These are phyloP conservation scores for Aphanomyces euteiches DNA, from an alignment of 352 stramenopile genomes.

Conservation along the genomic window DNA sequence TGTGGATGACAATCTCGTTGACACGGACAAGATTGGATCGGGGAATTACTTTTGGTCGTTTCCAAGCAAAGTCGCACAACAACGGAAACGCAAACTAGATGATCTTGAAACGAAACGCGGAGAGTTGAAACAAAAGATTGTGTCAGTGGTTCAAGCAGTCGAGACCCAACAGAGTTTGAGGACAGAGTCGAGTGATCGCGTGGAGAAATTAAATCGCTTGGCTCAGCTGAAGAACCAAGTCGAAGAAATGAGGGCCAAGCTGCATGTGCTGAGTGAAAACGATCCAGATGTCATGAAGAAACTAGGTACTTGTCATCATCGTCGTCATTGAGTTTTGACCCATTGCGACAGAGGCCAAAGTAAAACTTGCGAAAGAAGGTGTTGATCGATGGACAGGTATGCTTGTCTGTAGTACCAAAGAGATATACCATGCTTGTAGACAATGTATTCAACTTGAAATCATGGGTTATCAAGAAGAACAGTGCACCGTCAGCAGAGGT, in stretches of 20 bases:
- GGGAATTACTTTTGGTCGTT: constrained; percentile 89
- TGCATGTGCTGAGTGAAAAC: constrained; percentile 69
- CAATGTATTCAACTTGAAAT: constrained; percentile 78
- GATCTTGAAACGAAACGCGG: constrained; percentile 57
- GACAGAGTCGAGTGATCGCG: constrained; percentile 62
- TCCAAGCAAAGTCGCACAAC: constrained; percentile 74
- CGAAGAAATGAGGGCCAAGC: constrained; percentile 45
- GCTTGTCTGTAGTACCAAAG: not conserved
- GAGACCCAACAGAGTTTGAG: constrained; percentile 48
- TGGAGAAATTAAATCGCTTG: constrained; percentile 54
- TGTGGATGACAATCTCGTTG: constrained; percentile 73
- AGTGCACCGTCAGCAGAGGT: constrained; percentile 60
- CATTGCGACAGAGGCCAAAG: constrained; percentile 40
- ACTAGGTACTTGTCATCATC: constrained; percentile 38
- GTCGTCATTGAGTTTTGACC: constrained; percentile 1
- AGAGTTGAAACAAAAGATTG: constrained; percentile 41
- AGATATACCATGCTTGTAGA: constrained; percentile 37
- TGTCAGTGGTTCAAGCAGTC: constrained; percentile 31
- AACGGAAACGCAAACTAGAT: constrained; percentile 66
- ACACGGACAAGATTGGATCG: constrained; percentile 85
- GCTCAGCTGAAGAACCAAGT: constrained; percentile 50
- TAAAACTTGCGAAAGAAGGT: constrained; percentile 62
- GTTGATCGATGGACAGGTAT: constrained; percentile 74
- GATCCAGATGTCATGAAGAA: constrained; percentile 63
- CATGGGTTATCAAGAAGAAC: constrained; percentile 77